These are phyloP conservation scores for Tephrocybe sp. DNA, from an alignment of 768 basidiomycete genomes.

Conservation along the genomic window DNA sequence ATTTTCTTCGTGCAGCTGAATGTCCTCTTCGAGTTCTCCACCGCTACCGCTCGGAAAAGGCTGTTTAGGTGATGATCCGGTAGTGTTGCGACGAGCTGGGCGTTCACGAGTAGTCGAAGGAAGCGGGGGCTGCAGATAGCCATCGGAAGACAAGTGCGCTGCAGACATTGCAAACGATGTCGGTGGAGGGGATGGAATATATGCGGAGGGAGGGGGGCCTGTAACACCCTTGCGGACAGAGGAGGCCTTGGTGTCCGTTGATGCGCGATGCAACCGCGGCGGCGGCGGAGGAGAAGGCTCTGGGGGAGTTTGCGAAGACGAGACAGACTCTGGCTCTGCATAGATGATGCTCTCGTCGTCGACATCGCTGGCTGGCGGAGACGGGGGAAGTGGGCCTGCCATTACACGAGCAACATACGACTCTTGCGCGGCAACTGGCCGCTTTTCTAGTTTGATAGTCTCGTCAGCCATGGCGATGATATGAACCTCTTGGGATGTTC, in stretches of 20 bases:
- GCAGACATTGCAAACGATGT: constrained; percentile 21
- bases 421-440: constrained; percentile 6
- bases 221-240: constrained; percentile 24
- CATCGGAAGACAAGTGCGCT: constrained; percentile 30
- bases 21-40: constrained; percentile 73
- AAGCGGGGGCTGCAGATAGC: constrained; percentile 52
- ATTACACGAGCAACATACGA: constrained; percentile 16
- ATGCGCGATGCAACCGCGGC: constrained; percentile 39
- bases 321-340: constrained; percentile 10
- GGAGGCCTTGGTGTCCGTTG: constrained; percentile 47
- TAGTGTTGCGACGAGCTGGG: constrained; percentile 68
- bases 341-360: constrained; percentile 4
- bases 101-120: constrained; percentile 30
- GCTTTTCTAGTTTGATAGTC: constrained; percentile 34
- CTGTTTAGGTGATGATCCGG: constrained; percentile 44
- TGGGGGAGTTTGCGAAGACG: constrained; percentile 6
- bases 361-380: constrained; percentile 30
- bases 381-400: constrained; percentile 27
- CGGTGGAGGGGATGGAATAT: constrained; percentile 17
- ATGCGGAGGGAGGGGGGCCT: constrained; percentile 13
- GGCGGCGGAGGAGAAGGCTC: constrained; percentile 8
- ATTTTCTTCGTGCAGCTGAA: constrained; percentile 84
- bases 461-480: constrained; percentile 54
- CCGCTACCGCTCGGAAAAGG: constrained; percentile 26
- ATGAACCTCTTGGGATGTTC: constrained; percentile 44